Evolutionary conservation across 75 land plant species (phyloP).

Genomic region (Picea glauca): DNA sequence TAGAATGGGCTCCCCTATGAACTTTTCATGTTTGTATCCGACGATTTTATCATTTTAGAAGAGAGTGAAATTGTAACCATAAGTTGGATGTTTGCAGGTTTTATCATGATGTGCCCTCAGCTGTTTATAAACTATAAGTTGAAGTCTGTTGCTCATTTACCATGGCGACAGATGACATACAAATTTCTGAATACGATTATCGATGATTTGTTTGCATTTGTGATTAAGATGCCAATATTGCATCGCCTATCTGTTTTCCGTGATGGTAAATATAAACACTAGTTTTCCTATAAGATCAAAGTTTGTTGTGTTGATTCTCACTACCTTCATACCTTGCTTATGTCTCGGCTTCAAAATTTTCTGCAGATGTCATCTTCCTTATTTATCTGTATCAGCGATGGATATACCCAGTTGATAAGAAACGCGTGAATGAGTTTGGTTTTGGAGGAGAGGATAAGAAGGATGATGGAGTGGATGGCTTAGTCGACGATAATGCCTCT

Average conservation of each 20-base stretch:
- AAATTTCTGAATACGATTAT: constrained; percentile 97
- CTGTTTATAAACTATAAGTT: constrained; percentile 97
- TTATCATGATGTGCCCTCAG: constrained; percentile 99
- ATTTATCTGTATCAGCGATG: constrained; percentile 95
- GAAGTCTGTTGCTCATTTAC: constrained; percentile 96
- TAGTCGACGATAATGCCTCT: not conserved
- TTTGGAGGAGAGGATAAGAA: constrained; percentile 82
- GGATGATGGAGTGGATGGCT: not conserved
- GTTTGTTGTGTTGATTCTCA: not conserved
- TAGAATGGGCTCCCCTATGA: not conserved
- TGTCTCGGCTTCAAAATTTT: constrained; percentile 3
- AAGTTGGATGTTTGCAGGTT: constrained; percentile 49
- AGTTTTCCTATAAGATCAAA: not conserved
- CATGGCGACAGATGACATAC: constrained; percentile 99
- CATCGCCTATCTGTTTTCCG: constrained; percentile 98
- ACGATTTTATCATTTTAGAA: not conserved
- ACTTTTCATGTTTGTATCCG: not conserved
- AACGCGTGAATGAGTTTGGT: constrained; percentile 93
- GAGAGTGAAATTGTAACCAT: not conserved
- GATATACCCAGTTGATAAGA: constrained; percentile 91
- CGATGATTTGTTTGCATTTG: constrained; percentile 98
- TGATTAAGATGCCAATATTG: constrained; percentile 95
- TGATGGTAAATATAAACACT: constrained; percentile 58
- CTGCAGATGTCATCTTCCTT: constrained; percentile 88
- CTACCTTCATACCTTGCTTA: not conserved